phyloP scores from a whole-genome alignment of 495 filamentous ascomycete genomes.

The Penicillium pancosmium region DNA sequence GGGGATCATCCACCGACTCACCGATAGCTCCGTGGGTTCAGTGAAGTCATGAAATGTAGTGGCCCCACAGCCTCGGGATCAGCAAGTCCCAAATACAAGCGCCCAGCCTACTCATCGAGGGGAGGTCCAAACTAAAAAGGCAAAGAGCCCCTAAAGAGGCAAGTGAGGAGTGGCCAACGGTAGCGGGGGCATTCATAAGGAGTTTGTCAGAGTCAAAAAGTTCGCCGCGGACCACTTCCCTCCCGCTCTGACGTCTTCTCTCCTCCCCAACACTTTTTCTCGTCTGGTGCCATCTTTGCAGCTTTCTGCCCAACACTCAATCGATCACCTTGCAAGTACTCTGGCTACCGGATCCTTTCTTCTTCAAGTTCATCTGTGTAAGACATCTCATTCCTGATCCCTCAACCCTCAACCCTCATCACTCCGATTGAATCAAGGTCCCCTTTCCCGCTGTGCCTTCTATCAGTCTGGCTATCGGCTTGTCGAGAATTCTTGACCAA shows the following conservation, averaged over 20 bases:
- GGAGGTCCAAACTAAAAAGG: not conserved
- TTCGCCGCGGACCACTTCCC: not conserved
- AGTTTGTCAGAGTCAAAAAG: not conserved
- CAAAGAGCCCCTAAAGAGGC: not conserved
- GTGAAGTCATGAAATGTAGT: constrained; percentile 3
- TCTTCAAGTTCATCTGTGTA: not conserved
- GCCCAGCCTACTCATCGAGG: not conserved
- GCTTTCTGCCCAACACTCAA: constrained; percentile 3
- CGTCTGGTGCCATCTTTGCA: constrained; percentile 9
- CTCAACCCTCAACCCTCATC: not conserved
- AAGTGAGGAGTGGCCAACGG: constrained; percentile 1
- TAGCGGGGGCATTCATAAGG: constrained; percentile 2
- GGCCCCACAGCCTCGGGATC: constrained; percentile 6
- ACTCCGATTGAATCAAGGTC: not conserved
- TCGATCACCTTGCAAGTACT: not conserved
- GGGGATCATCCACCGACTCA: not conserved
- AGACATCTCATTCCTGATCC: not conserved
- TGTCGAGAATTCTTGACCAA: not conserved
- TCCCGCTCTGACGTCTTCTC: constrained; percentile 1
- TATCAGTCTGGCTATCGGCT: not conserved
- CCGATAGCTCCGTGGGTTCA: not conserved
- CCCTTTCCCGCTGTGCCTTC: not conserved
- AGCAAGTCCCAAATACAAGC: not conserved
- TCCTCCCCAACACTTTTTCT: constrained; percentile 5
- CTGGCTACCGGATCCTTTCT: not conserved